Base-by-base conservation (phyloP, 225 moss, liverwort and hornwort genomes). In the Polytrichum commune region DNA sequence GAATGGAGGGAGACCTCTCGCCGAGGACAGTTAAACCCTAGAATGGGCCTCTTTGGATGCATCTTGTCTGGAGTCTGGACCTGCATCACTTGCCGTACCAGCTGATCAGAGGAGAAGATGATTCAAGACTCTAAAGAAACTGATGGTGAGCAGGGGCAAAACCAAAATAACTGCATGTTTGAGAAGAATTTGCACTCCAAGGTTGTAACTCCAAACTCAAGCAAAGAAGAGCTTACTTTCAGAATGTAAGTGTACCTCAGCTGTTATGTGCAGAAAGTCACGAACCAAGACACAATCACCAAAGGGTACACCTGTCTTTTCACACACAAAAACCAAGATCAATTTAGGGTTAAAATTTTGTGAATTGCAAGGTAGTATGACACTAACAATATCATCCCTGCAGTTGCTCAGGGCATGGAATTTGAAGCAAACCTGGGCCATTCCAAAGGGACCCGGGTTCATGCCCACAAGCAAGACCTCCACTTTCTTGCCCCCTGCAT, bases 391-490 rank as follows among this genome's bases (percentile, higher is more conserved):
- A 27, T 13, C 38, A 72, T 54, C 4, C 26, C 33, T 19, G 64
- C 18, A 71, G 7, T 58, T 58, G 19, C 35, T 24, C n/a, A 33
- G 33, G 35, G 62, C 20, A 25, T 27, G 63, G 81, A 68, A 62
- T 69, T 61, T 38, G 58, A 53, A 63, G 2, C 80, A 78, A 24
- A 89, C 89, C 84, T 89, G 89, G 66, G 79, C 81, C 89, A 89
- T 89, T 70, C 89, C 89, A 75, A 86, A 89, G 53, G 89, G 86
- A 22, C 89, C 89, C 33, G 89, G 89, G 64, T 86, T 89, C 89
- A 86, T 89, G 54, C 86, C 86, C 74, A 89, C 86, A 65, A 89
- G 75, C 77, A 89, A 79, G 28, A 86, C 81, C 27, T 89, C 89
- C 35, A 89, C 86, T 69, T 79, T 80, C 79, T 79, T 86, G 28